phyloP scores from a whole-genome alignment of 345 rosid species.

The Lepidium sativum region DNA sequence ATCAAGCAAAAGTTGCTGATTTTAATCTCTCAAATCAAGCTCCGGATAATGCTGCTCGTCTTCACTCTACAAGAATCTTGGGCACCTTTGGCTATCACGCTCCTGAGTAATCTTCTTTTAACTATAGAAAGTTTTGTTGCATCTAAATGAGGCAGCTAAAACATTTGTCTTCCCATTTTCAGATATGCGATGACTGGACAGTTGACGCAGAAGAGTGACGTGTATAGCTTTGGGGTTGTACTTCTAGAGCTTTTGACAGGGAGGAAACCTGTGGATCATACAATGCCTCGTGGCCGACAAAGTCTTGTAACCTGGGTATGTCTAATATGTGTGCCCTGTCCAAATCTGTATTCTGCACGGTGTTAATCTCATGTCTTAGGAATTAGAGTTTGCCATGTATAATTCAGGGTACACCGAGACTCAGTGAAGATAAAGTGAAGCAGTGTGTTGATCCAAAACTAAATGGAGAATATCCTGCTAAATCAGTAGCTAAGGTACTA shows the following conservation, averaged over 20 bases:
- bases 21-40: slow-evolving; percentile 96
- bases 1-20: slow-evolving; percentile 91
- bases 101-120: slow-evolving; percentile 65
- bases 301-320: slow-evolving; percentile 33
- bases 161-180: background rate
- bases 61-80: slow-evolving; percentile 95
- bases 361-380: background rate
- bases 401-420: slow-evolving; percentile 90
- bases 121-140: background rate
- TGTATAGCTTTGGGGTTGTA: slow-evolving; percentile 31
- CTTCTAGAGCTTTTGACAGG: slow-evolving; percentile 30
- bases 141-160: background rate
- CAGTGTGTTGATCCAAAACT: slow-evolving; percentile 97
- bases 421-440: slow-evolving; percentile 95
- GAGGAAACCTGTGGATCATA: slow-evolving; percentile 32
- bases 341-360: background rate
- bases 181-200: slow-evolving; percentile 35
- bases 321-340: background rate
- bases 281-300: slow-evolving; percentile 31
- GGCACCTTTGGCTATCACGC: slow-evolving; percentile 99
- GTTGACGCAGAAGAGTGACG: slow-evolving; percentile 31
- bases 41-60: slow-evolving; percentile 99
- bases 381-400: background rate
- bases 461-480: slow-evolving; percentile 86
- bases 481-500: slow-evolving; percentile 85